phyloP scores from a whole-genome alignment of 495 filamentous ascomycete species.

The Geopyxis carbonaria region DNA sequence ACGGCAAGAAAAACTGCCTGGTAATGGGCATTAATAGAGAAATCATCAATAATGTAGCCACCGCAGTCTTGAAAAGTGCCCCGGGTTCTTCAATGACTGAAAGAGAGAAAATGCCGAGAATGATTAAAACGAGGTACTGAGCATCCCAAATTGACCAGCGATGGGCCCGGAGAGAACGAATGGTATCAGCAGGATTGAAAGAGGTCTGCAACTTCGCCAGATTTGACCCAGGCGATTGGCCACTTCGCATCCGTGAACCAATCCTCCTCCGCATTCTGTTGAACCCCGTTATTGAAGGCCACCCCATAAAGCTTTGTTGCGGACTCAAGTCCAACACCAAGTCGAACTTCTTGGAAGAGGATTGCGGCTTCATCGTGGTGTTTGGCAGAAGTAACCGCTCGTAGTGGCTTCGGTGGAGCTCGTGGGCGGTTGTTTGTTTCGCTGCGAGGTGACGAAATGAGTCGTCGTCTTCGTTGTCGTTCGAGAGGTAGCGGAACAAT shows the following conservation, averaged over 20 bases:
- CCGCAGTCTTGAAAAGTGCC: constrained; percentile 49
- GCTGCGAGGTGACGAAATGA: no score
- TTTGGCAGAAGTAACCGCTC: not conserved
- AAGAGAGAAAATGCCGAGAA: constrained; percentile 62
- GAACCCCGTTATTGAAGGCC: constrained; percentile 20
- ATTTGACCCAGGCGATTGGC: constrained; percentile 51
- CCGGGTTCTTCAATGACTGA: constrained; percentile 60
- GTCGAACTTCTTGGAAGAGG: constrained; percentile 15
- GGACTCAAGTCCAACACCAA: constrained; percentile 15
- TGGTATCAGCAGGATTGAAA: constrained; percentile 53
- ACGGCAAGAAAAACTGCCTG: constrained; percentile 78
- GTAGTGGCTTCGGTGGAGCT: no score
- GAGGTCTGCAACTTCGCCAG: constrained; percentile 68
- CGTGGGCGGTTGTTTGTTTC: no score
- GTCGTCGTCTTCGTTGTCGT: no score
- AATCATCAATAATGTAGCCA: constrained; percentile 45
- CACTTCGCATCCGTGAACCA: constrained; percentile 54
- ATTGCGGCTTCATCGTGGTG: constrained; percentile 13
- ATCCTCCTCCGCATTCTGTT: constrained; percentile 30
- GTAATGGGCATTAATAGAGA: constrained; percentile 74
- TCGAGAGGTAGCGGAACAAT: no score
- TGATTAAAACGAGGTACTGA: constrained; percentile 61
- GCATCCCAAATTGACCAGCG: constrained; percentile 74
- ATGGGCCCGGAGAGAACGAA: constrained; percentile 53
- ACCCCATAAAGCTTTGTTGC: constrained; percentile 18